Evolutionary conservation across 1,284 basidiomycete species (phyloP).

Genomic region (Fistulinella staudtii): DNA sequence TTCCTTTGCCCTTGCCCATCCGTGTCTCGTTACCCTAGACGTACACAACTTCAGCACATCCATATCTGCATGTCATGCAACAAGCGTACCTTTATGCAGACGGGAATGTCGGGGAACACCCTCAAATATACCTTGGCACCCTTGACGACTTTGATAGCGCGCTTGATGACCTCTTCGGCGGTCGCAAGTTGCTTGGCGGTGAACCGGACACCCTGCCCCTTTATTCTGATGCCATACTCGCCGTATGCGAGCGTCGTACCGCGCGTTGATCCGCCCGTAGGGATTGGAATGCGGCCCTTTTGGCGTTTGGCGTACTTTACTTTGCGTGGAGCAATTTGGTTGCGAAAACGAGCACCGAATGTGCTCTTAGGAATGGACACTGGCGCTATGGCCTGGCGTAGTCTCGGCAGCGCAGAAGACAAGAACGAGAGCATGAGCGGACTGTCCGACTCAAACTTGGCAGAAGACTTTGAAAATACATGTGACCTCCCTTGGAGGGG

Average conservation of each 20-base stretch:
- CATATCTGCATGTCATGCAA: neutral
- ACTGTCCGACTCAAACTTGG: slow-evolving; percentile 16
- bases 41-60: slow-evolving; percentile 5
- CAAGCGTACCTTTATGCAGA: slow-evolving; percentile 86
- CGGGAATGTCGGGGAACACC: slow-evolving; percentile 95
- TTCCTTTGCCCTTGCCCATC: slow-evolving; percentile 99
- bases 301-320: slow-evolving; percentile 84
- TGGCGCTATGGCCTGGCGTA: slow-evolving; percentile 11
- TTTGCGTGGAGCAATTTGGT: slow-evolving; percentile 76
- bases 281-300: slow-evolving; percentile 83
- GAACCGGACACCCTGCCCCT: slow-evolving; percentile 78
- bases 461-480: neutral
- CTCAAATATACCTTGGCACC: slow-evolving; percentile 86
- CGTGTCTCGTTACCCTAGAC: slow-evolving; percentile 92
- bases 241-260: slow-evolving; percentile 93
- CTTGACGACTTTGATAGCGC: slow-evolving; percentile 89
- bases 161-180: slow-evolving; percentile 85
- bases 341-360: slow-evolving; percentile 30
- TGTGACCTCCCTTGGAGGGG: slow-evolving; percentile 23
- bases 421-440: slow-evolving; percentile 12
- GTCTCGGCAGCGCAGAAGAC: slow-evolving; percentile 11
- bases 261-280: slow-evolving; percentile 86
- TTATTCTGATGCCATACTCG: slow-evolving; percentile 88
- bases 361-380: slow-evolving; percentile 19
- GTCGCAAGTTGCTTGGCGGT: slow-evolving; percentile 88